Base-by-base conservation (phyloP, 768 basidiomycete species). In the Lyophyllum atratum region DNA sequence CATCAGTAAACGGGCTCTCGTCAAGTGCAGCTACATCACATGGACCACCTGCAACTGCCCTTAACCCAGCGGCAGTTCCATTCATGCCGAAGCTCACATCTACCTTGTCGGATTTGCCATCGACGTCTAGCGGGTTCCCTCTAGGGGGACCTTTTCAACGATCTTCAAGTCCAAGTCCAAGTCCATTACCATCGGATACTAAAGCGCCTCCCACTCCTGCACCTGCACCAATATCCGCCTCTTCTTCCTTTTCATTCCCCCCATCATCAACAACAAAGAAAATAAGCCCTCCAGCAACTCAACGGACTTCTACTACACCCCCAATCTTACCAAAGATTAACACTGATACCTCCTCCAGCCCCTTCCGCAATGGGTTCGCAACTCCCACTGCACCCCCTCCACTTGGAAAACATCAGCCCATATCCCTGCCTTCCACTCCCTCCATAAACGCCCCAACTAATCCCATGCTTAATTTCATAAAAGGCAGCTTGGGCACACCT, bases 351-450 rank as follows among this genome's bases (percentile, higher is more conserved):
- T 53, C 42, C 14, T 42, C 61, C 10, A 66, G 42, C 24, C 44
- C 61, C 28, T 33, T 45, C 7, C 33, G 59, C 37, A 52, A 17
- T 9, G 53, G 49, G 33, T 55, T 44, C 26, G 21, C 48, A 24
- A 54, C 64, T 17, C 76, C 79, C 1, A 59, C 55, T 33, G 58
- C 64, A 15, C 77, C 80, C 4, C 80, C 82, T 10, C 73, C 72
- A 8, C 65, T 78, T 11, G 62, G 69, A 7, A 76, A 68, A 60
- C 68, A 68, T 7, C 72, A 74, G 53, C 79, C 76, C 6, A 78
- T 84, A 33, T 78, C 82, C 7, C 69, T 82, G 2, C 81, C 80
- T 5, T 68, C 76, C 0, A 82, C 81, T 1, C 80, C 82, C 4
- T 74, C 74, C 19, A 63, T 70, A 9, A 58, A 54, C 19, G 47